Evolutionary conservation across 1,284 basidiomycete genomes (phyloP), one percentile per base, ranked within the genome.

Genomic region (Gomphus bonarii): DNA sequence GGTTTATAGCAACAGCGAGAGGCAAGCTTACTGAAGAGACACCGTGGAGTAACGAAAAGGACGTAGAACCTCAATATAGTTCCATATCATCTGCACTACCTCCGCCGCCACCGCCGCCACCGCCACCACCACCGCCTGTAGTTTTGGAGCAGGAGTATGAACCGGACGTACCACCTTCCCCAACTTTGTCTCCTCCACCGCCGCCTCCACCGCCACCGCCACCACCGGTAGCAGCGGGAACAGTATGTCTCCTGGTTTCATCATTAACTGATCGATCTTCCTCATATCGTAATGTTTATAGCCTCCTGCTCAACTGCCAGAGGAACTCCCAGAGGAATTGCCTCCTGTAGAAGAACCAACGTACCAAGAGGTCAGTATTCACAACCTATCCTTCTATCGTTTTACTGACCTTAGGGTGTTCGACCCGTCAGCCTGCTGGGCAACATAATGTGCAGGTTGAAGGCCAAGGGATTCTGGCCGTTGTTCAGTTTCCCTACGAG

Each of bases 401-500:
- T 30, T 18, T n/a, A 22, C 48, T 50, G 31, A 35, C 16, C 22
- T 52, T n/a, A 30, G 40, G 20, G 31, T 36, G 18, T 4, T 30
- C 7, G 33, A 22, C 14, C 28, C 63, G 63, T 0, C 64, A 68
- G 1, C 63, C 65, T n/a, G 62, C 65, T 8, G 62, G 62, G 22
- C 57, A 20, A 25, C 57, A 20, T 11, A 44, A 44, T 12, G 20
- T 22, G 9, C 18, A 70, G 64, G 54, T 64, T 62, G 56, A 66
- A 40, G 75, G 80, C 58, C 60, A 78, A 67, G 79, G 58, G 28
- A n/a, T 36, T 78, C 8, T 76, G 50, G 86, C 85, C 1, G 69
- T 85, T 33, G 86, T 85, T 1, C 63, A 87, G 30, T 95, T 84
- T 68, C 84, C 86, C 11, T 95, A 95, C 65, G 84, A 88, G 67